Evolutionary conservation across 805 yeast species (phyloP), one percentile per base, ranked within the genome.

Genomic region (Metschnikowia proteae): DNA sequence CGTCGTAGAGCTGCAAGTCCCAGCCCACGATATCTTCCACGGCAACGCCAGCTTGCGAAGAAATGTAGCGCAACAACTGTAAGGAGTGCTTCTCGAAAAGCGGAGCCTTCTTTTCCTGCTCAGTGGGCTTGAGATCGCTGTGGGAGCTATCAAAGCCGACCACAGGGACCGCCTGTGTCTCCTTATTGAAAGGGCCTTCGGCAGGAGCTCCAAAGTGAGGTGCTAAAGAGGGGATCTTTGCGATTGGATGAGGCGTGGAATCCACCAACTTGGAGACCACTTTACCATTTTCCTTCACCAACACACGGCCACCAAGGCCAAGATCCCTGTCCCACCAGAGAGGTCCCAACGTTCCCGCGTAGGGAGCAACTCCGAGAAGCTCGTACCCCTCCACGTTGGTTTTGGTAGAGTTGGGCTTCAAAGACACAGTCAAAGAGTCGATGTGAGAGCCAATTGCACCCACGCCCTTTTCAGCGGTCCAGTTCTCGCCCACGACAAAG

Each of bases 291-390:
- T 55, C 60, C 56, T 73, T 77, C 46, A 81, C 79, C 45, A 86
- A 70, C 25, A 88, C 77, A 50, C 88, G 75, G 40, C 96, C 96
- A 44, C 90, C 96, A 52, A 88, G 65, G 40, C 95, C 94, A 51
- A 88, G 76, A 64, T 88, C 96, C 63, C 96, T 79, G 65, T 88
- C 96, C 76, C 87, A 81, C 90, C 95, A 85, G 37, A 80, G 66
- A 23, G 74, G 74, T n/a, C 48, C 49, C 55, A 85, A 65, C 2
- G 87, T 83, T 31, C 94, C 94, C 22, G 88, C 81, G 63, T 88
- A 88, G 1, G 92, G 89, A 0, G 96, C 92, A 35, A 86, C 88
- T 5, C 95, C 96, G 29, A 88, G 70, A 42, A 84, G 67, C 55
- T 86, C 88, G 64, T 79, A 88, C 29, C 95, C 95, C 49, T 86